Evolutionary conservation across 1,284 basidiomycete species (phyloP), one percentile per base, ranked within the genome.

Genomic region (Veloboletus limbatus): DNA sequence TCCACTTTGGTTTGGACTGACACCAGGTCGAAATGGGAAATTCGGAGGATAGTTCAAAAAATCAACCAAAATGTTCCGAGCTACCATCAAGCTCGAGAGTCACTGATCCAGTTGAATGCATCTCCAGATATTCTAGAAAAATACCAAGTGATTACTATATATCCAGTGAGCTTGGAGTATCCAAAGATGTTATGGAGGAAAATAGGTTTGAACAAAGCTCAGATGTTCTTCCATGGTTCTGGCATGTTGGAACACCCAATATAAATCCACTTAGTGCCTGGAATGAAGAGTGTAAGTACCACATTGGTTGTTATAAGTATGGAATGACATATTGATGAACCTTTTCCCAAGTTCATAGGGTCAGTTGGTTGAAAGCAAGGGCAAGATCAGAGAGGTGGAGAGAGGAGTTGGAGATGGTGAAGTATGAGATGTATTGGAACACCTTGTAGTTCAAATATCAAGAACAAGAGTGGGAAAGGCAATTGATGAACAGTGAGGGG

Each of bases 181-280:
- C 32, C 3, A 54, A 43, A 30, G 55, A 56, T 20, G 40, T 56
- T 16, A 49, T 31, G 6, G 47, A 54, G 25, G 34, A 49, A 33
- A 55, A 45, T 37, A 6, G 18, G 8, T 46, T 42, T 47, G 49
- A 46, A 0, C 53, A 57, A 43, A 22, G 43, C 8, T 33, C 32
- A 11, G 39, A 56, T 39, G 39, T 16, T 2, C 24, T 55, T 13
- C 33, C 54, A 31, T 55, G 54, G 52, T 54, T 55, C 14, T 55
- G 47, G 43, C 4, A 6, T 1, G 28, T 47, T 16, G 31, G 21
- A 6, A 33, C 10, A 20, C 11, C n/a, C 32, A 13, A 16, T 18
- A 5, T n/a, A n/a, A n/a, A n/a, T n/a, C n/a, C n/a, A n/a, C n/a
- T n/a, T n/a, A n/a, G n/a, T n/a, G 2, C 9, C 11, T 54, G 44